These are phyloP conservation scores for Pleurotus tuber-regium DNA, from an alignment of 768 basidiomycete species.

Conservation along the genomic window DNA sequence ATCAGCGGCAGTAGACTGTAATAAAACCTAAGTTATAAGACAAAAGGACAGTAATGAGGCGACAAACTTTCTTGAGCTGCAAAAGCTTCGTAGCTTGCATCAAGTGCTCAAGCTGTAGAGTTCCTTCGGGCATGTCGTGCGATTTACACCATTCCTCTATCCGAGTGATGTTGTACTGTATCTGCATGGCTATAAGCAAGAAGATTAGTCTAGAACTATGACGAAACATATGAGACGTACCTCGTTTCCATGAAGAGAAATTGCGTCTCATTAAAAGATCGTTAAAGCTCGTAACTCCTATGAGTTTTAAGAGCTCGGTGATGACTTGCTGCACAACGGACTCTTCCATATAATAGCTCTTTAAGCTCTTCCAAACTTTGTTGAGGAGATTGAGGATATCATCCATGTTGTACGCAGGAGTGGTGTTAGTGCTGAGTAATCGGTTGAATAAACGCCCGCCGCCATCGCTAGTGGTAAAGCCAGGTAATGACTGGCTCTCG, in stretches of 20 bases:
- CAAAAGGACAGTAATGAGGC: background rate
- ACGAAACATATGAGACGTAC: slow-evolving; percentile 44
- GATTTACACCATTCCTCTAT: slow-evolving; percentile 99
- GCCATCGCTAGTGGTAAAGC: slow-evolving; percentile 94
- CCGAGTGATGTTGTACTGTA: slow-evolving; percentile 98
- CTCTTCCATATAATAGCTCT: slow-evolving; percentile 98
- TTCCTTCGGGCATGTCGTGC: slow-evolving; percentile 99
- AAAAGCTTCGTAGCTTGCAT: slow-evolving; percentile 99
- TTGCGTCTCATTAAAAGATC: slow-evolving; percentile 98
- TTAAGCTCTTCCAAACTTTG: slow-evolving; percentile 97
- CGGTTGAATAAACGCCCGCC: slow-evolving; percentile 93
- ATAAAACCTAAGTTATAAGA: slow-evolving; percentile 13
- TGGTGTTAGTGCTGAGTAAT: slow-evolving; percentile 78
- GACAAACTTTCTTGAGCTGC: slow-evolving; percentile 89
- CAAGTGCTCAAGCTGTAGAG: slow-evolving; percentile 94
- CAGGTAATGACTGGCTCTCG: slow-evolving; percentile 95
- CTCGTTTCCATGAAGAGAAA: slow-evolving; percentile 99
- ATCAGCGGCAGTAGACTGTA: slow-evolving; percentile 85
- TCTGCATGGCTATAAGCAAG: slow-evolving; percentile 86
- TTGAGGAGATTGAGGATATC: slow-evolving; percentile 95
- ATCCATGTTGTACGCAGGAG: slow-evolving; percentile 97
- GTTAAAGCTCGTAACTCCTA: slow-evolving; percentile 97
- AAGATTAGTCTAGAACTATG: slow-evolving; percentile 2
- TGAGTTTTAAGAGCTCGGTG: slow-evolving; percentile 91
- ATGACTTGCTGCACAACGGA: slow-evolving; percentile 93